Evolutionary conservation across 2,329 filamentous ascomycete species (phyloP).

Genomic region (Fusarium sp.): DNA sequence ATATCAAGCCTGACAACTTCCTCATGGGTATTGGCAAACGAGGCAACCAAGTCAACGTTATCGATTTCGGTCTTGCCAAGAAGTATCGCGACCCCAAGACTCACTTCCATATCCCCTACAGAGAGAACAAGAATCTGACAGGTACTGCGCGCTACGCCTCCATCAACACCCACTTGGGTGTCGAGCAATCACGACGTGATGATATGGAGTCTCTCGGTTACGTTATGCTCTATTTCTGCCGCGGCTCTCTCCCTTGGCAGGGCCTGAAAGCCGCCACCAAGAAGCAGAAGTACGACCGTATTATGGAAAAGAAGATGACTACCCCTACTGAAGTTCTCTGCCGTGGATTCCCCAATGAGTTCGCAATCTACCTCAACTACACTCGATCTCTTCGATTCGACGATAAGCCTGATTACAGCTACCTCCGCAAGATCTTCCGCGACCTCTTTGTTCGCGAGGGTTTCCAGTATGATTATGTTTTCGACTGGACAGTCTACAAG

Average conservation of each 20-base stretch:
- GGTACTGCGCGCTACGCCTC: slow-evolving; percentile 98
- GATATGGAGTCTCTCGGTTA: slow-evolving; percentile 99
- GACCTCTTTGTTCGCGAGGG: slow-evolving; percentile 98
- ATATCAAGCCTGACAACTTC: slow-evolving; percentile 99
- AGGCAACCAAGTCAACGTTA: slow-evolving; percentile 99
- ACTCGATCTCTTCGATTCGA: slow-evolving; percentile 98
- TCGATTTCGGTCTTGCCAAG: slow-evolving; percentile 98
- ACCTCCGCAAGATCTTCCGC: slow-evolving; percentile 99
- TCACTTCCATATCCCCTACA: slow-evolving; percentile 99
- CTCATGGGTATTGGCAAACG: slow-evolving; percentile 99
- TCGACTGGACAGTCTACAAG: slow-evolving; percentile 99
- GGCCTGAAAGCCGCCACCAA: slow-evolving; percentile 98
- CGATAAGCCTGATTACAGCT: slow-evolving; percentile 99
- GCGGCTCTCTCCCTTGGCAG: slow-evolving; percentile 98
- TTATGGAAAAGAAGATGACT: slow-evolving; percentile 99
- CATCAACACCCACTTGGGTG: slow-evolving; percentile 98
- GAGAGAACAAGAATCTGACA: slow-evolving; percentile 99
- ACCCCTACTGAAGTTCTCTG: slow-evolving; percentile 98
- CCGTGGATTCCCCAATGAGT: slow-evolving; percentile 99
- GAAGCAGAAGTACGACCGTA: slow-evolving; percentile 99
- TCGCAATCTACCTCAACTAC: slow-evolving; percentile 99
- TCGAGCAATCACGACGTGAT: slow-evolving; percentile 98
- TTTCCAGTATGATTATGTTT: slow-evolving; percentile 99
- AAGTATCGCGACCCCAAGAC: slow-evolving; percentile 99
- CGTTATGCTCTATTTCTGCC: slow-evolving; percentile 99